Evolutionary conservation across 2,329 filamentous ascomycete species (phyloP).

Genomic region (Trichoderma atroviride): DNA sequence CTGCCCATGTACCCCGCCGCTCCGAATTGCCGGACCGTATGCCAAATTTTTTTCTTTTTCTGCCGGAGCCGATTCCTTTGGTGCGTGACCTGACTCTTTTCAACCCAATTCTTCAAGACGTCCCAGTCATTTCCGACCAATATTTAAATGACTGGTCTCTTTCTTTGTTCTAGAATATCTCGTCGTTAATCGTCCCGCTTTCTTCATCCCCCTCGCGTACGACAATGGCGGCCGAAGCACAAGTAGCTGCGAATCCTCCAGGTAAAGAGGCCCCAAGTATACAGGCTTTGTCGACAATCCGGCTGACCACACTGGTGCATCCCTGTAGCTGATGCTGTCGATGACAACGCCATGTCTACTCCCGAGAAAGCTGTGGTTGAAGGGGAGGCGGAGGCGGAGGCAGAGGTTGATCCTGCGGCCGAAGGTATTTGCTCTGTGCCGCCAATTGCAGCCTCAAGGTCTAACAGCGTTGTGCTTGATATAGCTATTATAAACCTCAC

Average conservation of each 20-base stretch:
- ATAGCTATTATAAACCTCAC: conserved; percentile 64
- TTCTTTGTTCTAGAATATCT: conserved; percentile 29
- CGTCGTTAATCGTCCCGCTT: conserved; percentile 29
- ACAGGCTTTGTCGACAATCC: conserved; percentile 6
- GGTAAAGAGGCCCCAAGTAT: conserved; percentile 27
- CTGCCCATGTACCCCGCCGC: conserved; percentile 21
- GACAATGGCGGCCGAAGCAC: conserved; percentile 41
- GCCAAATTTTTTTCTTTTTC: conserved; percentile 38
- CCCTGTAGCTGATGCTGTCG: conserved; percentile 31
- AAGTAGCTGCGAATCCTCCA: conserved; percentile 33
- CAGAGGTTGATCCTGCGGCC: conserved; percentile 38
- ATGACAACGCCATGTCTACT: conserved; percentile 33
- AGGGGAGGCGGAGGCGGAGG: conserved; percentile 36
- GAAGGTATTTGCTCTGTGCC: conserved; percentile 38
- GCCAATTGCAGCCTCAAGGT: background rate
- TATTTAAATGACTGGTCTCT: conserved; percentile 35
- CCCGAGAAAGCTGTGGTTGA: conserved; percentile 30
- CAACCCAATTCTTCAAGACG: conserved; percentile 28
- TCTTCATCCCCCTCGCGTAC: conserved; percentile 24
- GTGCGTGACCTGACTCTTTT: conserved; percentile 28
- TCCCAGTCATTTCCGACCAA: conserved; percentile 33
- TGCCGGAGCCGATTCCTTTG: conserved; percentile 30
- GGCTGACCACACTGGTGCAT: conserved; percentile 20
- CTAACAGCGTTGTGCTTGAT: conserved; percentile 17
- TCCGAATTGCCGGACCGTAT: conserved; percentile 35